Evolutionary conservation across 768 basidiomycete species (phyloP).

Genomic region (Calvatia gigantea): DNA sequence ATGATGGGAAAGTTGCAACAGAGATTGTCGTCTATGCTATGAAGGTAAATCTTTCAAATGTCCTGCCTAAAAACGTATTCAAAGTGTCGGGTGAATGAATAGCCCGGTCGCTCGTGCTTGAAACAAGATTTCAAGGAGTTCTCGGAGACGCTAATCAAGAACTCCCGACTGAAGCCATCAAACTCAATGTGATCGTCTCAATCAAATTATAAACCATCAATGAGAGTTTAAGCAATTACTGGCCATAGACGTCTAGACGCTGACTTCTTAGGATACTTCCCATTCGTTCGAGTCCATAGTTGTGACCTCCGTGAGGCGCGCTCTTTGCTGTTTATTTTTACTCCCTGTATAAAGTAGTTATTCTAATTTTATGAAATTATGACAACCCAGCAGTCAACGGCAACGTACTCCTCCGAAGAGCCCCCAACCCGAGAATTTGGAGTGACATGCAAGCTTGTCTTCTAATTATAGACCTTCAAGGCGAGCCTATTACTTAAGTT

Average conservation of each 20-base stretch:
- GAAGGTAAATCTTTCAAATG: conserved; percentile 39
- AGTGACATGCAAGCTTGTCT: not conserved
- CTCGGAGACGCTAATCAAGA: conserved; percentile 39
- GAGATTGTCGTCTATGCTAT: conserved; percentile 62
- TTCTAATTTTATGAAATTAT: not conserved
- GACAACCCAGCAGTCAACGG: not conserved
- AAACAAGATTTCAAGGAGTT: conserved; percentile 56
- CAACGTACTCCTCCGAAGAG: not conserved
- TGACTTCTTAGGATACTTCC: not conserved
- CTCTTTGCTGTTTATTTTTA: not conserved
- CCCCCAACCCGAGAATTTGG: not conserved
- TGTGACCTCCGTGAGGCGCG: conserved; percentile 1
- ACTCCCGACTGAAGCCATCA: conserved; percentile 29
- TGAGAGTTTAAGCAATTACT: not conserved
- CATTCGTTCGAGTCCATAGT: not conserved
- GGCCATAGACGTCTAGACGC: not conserved
- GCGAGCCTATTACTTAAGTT: not conserved
- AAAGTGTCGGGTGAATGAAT: not conserved
- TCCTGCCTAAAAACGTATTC: not conserved
- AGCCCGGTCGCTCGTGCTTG: conserved; percentile 46
- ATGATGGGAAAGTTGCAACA: conserved; percentile 9
- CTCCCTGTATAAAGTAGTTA: not conserved
- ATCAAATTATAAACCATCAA: not conserved
- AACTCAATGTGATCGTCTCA: not conserved
- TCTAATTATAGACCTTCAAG: not conserved